A percentile compares a stretch with the other conserved stretches of the same genome.
Evolutionary conservation across 139 green algal genomes (phyloP).

Genomic region (Chlamydomonas urium): DNA sequence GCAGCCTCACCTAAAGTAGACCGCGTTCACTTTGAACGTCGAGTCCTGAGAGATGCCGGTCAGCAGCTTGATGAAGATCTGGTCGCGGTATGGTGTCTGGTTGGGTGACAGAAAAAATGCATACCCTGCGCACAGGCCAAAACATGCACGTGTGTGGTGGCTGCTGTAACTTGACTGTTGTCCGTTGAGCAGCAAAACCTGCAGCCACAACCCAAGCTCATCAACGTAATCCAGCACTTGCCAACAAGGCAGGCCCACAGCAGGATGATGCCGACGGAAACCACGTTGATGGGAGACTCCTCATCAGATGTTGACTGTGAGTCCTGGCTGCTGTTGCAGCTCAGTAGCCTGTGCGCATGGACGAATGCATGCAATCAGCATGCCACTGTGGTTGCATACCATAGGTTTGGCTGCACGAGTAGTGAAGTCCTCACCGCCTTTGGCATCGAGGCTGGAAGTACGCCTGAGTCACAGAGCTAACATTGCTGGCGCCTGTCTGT

Average conservation of each 20-base stretch:
- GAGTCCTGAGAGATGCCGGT: slow-evolving; percentile 41
- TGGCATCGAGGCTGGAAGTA: too few relatives aligned
- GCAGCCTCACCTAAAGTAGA: slow-evolving; percentile 21
- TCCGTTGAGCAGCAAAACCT: too few relatives aligned
- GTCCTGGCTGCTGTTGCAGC: neutral
- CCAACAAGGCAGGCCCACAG: slow-evolving; percentile 1
- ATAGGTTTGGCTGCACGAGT: too few relatives aligned
- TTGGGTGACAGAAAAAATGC: slow-evolving; percentile 68
- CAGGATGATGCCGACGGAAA: slow-evolving; percentile 3
- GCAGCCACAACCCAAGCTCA: neutral
- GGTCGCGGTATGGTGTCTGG: slow-evolving; percentile 70
- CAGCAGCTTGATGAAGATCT: slow-evolving; percentile 65
- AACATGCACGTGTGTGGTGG: slow-evolving; percentile 3
- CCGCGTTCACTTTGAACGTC: slow-evolving; percentile 37
- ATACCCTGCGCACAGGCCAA: slow-evolving; percentile 48
- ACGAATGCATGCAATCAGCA: neutral
- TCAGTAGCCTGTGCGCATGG: neutral
- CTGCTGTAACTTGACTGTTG: neutral
- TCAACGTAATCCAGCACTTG: neutral
- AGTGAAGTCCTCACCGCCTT: too few relatives aligned
- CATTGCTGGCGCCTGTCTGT: too few relatives aligned
- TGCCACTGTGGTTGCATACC: neutral
- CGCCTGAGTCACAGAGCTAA: too few relatives aligned
- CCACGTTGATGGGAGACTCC: neutral
- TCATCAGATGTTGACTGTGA: neutral